Evolutionary conservation across 1,284 basidiomycete genomes (phyloP), one percentile per base, ranked within the genome.

Genomic region (Rhodofomes roseus): DNA sequence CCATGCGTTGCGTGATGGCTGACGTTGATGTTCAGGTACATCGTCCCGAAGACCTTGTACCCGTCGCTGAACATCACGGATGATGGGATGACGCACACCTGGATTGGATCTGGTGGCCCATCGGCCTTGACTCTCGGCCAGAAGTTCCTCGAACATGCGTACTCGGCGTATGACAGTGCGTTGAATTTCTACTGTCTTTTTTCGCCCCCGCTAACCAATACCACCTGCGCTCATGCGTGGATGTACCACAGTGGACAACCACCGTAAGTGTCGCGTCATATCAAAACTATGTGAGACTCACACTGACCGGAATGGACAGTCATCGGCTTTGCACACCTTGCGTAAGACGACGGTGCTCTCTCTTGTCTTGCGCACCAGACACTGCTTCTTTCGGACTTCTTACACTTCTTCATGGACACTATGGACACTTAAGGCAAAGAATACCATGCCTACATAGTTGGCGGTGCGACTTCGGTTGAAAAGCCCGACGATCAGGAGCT

Each of bases 61-160:
- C 11, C 60, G 16, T n/a, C 57, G 16, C 41, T 63, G 39, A 63
- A 61, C 55, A 56, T 63, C 57, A 61, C 62, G 3, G 60, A 63
- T 41, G 58, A 56, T 48, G 51, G 40, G 16, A n/a, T 27, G 16
- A 53, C 43, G 25, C 58, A 63, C 57, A 58, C 62, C 2, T 60
- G 52, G 58, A 29, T 63, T 27, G 40, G 29, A 9, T 44, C 57
- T 20, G 57, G 44, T 16, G 62, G 62, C 3, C 56, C 56, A 1
- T n/a, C 22, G 29, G 29, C 52, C 18, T 54, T 56, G 44, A 39
- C 25, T 8, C 40, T 63, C 20, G 60, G 62, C 1, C 55, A 57
- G 43, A 53, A 52, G 46, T 63, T 61, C 57, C 53, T 63, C n/a
- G 55, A 63, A 36, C 31, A 40, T 23, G 57, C 56, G 27, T 63